Base-by-base conservation (phyloP, 495 filamentous ascomycete genomes). In the Daldinia vernicosa region DNA sequence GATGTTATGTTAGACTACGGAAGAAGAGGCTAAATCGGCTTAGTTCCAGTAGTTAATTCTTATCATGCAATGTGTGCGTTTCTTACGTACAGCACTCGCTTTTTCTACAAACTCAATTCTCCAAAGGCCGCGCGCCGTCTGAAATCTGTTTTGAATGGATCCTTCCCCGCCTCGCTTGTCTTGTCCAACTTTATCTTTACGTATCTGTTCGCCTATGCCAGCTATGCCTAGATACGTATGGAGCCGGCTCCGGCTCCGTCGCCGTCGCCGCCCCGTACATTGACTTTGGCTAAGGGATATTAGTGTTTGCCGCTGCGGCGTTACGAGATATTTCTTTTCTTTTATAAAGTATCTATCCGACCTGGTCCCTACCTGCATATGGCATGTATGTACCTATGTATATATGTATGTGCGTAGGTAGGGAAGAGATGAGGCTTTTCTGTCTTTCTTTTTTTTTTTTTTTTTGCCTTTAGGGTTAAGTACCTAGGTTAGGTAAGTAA, bases 1-100 rank as follows among this genome's bases (percentile, higher is more conserved):
- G 54, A 26, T 54, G n/a, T 19, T 39, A 26, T 54, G n/a, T 19
- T 39, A 56, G 40, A 37, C 39, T 53, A 35, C 60, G 47, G 24
- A 61, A 56, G 28, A 50, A 3, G 43, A 57, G 0, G 62, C 62
- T 35, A 61, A 61, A 61, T 39, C 30, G 67, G 67, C 27, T 53
- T 61, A 53, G 57, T 51, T 51, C 51, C 52, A 24, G 30, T 65
- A 70, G 51, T 63, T 32, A 58, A 66, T 62, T 53, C 64, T 40
- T 28, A 51, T 57, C 40, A 33, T 58, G 30, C 63, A 17, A 32
- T 33, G 26, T 32, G 24, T 22, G 58, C 40, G 40, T 50, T 47
- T 47, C 43, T 47, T 24, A 24, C 37, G 3, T 37, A 12, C 19
- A 24, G 43, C 43, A 22, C 19, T 47, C 9, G 43, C n/a, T n/a